These are phyloP conservation scores for Spirogloea muscicola DNA, from an alignment of 139 green algal genomes.

Conservation along the genomic window DNA sequence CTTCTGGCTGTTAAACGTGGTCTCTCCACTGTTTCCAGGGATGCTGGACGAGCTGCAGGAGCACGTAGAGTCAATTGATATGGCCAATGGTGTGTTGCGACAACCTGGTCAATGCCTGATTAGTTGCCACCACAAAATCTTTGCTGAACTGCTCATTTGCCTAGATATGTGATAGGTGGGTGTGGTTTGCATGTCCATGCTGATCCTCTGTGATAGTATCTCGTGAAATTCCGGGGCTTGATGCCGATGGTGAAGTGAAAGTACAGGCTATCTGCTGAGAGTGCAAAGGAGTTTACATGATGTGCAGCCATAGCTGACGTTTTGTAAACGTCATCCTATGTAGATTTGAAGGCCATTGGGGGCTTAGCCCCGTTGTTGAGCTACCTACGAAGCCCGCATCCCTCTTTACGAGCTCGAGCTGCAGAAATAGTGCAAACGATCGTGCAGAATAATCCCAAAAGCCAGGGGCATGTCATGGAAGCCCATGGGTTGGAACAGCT, in stretches of 20 bases:
- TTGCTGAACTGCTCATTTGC: too few species aligned
- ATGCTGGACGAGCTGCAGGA: constrained; percentile 47
- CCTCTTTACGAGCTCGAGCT: constrained; percentile 11
- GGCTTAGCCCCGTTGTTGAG: constrained; percentile 28
- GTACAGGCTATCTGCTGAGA: too few species aligned
- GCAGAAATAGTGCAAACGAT: constrained; percentile 44
- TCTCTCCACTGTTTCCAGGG: background rate
- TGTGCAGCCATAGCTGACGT: too few species aligned
- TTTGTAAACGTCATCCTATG: too few species aligned
- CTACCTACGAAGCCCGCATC: constrained; percentile 22
- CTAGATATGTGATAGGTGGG: too few species aligned
- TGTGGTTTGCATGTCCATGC: too few species aligned
- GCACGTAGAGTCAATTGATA: constrained; percentile 49
- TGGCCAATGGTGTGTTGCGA: constrained; percentile 43
- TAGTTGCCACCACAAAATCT: too few species aligned
- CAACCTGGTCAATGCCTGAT: too few species aligned
- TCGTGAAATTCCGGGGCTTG: too few species aligned
- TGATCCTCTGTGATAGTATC: too few species aligned
- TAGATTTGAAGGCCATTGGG: constrained; percentile 48
- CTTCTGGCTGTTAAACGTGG: constrained; percentile 4
- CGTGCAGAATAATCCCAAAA: constrained; percentile 47
- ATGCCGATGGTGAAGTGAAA: too few species aligned
- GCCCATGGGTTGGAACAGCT: constrained; percentile 14
- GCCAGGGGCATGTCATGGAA: constrained; percentile 45
- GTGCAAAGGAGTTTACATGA: too few species aligned